A percentile compares a stretch with the other conserved stretches of the same genome.
Evolutionary conservation across 805 yeast species (phyloP).

Genomic region (Candida namnaoensis): DNA sequence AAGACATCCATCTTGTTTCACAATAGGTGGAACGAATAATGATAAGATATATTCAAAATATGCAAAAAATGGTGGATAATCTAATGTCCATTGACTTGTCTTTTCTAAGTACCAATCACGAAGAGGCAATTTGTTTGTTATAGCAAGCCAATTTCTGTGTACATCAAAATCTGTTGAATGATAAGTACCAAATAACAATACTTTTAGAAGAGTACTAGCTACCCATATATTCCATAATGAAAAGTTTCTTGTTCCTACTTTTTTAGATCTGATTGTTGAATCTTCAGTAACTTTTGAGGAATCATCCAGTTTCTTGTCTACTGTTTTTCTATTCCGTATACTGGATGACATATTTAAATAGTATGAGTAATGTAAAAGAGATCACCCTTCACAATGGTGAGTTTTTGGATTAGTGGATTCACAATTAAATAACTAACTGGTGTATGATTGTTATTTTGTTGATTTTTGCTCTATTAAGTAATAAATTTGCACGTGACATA

Average conservation of each 20-base stretch:
- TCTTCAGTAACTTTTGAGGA: no score
- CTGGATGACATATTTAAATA: no score
- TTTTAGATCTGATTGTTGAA: no score
- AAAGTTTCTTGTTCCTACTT: conserved; percentile 21
- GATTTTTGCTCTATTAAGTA: no score
- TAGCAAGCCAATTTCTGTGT: conserved; percentile 94
- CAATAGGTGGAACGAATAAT: conserved; percentile 57
- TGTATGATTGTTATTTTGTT: no score
- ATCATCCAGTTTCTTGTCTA: no score
- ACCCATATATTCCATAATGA: conserved; percentile 63
- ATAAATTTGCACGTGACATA: no score
- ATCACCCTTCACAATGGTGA: no score
- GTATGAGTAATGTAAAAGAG: no score
- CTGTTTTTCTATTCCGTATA: no score
- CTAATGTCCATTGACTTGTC: conserved; percentile 86
- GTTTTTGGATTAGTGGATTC: no score
- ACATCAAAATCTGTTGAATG: conserved; percentile 96
- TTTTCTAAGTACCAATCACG: conserved; percentile 75
- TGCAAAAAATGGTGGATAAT: conserved; percentile 97
- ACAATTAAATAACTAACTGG: no score
- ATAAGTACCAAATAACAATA: conserved; percentile 68
- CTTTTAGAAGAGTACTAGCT: conserved; percentile 49
- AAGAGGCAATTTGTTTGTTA: conserved; percentile 70
- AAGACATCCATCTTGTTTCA: conserved; percentile 68
- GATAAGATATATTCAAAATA: conserved; percentile 83